Evolutionary conservation across 2,329 filamentous ascomycete species (phyloP).

Genomic region (Fusarium heterosporum): DNA sequence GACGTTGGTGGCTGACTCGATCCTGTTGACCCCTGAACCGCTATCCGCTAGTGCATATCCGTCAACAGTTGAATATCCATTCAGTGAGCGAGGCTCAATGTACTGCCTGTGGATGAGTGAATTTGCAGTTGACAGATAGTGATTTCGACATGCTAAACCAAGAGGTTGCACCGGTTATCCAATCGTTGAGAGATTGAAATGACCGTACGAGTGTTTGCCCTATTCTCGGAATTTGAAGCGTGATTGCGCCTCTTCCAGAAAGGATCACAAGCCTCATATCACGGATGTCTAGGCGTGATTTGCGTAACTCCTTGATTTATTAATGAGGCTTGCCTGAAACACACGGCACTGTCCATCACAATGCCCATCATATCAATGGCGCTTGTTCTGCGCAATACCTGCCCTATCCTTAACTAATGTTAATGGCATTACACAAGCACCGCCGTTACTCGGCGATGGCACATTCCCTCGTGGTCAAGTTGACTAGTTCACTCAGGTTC

Average conservation of each 20-base stretch:
- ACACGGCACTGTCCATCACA: slow-evolving; percentile 38
- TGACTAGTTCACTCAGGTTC: slow-evolving; percentile 16
- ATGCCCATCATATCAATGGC: slow-evolving; percentile 19
- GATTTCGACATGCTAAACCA: not conserved
- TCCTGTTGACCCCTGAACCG: slow-evolving; percentile 39
- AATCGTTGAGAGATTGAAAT: not conserved
- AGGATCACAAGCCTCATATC: not conserved
- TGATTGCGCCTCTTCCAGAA: not conserved
- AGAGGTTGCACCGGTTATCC: not conserved
- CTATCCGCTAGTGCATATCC: slow-evolving; percentile 17
- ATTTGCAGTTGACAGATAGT: not conserved
- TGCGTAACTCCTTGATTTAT: slow-evolving; percentile 4
- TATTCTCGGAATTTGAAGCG: not conserved
- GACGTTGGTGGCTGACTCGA: slow-evolving; percentile 44
- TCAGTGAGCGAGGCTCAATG: not conserved
- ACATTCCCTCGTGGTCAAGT: slow-evolving; percentile 22
- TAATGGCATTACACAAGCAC: slow-evolving; percentile 17
- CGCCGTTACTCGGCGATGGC: slow-evolving; percentile 19
- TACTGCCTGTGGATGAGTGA: not conserved
- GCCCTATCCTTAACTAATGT: slow-evolving; percentile 18
- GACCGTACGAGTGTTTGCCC: not conserved
- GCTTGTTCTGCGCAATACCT: not conserved
- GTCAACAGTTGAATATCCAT: slow-evolving; percentile 20
- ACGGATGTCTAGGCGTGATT: not conserved
- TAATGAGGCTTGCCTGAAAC: slow-evolving; percentile 41